Evolutionary conservation across 805 yeast genomes (phyloP), one percentile per base, ranked within the genome.

Genomic region (Starmerella bombi): DNA sequence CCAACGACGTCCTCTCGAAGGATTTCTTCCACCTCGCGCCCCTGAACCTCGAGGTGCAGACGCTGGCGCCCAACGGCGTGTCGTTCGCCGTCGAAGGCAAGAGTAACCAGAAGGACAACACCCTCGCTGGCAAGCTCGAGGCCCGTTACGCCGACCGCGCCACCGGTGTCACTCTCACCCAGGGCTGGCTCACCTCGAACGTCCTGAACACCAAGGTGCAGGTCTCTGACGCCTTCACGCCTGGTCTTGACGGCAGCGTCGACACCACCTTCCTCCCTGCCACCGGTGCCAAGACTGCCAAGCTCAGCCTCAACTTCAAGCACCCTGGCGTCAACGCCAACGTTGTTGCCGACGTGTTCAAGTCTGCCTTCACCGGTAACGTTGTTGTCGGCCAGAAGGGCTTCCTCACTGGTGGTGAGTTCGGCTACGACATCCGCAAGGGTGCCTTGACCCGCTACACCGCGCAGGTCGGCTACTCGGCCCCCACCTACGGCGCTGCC

Each of bases 311-410:
- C 59, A 79, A 74, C 73, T 88, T 82, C 76, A 75, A 77, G 59
- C 95, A 91, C 71, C 86, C 91, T 50, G 79, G 86, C 42, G 80
- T 88, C 64, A 80, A 82, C 61, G 93, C 94, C 57, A 78, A 94
- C 69, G 93, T 86, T 56, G 83, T 83, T 69, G 84, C 91, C 56
- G 96, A 91, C 67, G 71, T 88, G 61, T 72, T 86, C 63, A 86
- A 88, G 74, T 94, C 94, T 55, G 95, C 97, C 55, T 91, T 93
- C 65, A 77, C 83, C 54, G 96, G 96, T 67, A 95, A 91, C 67
- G 73, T 84, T 61, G 77, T 94, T 50, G 75, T 86, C 58, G 93
- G 94, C 59, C 93, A 83, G 69, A 94, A 85, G 57, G 95, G 95
- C 57, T 79, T 85, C 74, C 77, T 93, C 54, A 88, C 88, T 56